These are phyloP conservation scores for Ophidiomyces ophidiicola DNA, from an alignment of 2,329 filamentous ascomycete genomes.

Conservation along the genomic window DNA sequence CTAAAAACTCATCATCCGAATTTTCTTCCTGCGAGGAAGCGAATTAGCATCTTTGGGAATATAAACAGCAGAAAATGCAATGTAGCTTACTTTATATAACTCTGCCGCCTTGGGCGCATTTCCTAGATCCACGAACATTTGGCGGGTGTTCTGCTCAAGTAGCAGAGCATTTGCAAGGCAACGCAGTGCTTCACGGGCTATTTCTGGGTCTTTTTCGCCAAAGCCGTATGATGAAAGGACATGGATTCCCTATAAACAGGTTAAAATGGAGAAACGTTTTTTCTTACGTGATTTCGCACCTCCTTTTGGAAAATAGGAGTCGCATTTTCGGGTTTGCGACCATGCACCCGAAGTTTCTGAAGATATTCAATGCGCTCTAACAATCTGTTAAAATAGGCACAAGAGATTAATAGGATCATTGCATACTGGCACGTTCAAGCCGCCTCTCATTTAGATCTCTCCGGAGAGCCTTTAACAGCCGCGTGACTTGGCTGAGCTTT, in stretches of 20 bases:
- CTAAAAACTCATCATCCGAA: conserved; percentile 75
- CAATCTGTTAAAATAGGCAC: conserved; percentile 3
- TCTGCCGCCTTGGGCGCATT: conserved; percentile 56
- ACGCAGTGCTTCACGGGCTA: conserved; percentile 63
- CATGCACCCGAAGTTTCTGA: conserved; percentile 61
- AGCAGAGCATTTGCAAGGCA: conserved; percentile 78
- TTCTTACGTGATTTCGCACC: conserved; percentile 35
- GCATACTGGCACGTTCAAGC: conserved; percentile 50
- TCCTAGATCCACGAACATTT: conserved; percentile 60
- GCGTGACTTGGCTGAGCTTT: conserved; percentile 57
- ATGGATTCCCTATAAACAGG: conserved; percentile 52
- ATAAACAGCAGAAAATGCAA: neutral
- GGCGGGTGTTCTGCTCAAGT: conserved; percentile 53
- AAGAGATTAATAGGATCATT: neutral
- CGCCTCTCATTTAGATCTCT: conserved; percentile 49
- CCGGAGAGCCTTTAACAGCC: conserved; percentile 50
- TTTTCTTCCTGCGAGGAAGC: conserved; percentile 45
- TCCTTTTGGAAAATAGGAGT: conserved; percentile 74
- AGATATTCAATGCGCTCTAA: conserved; percentile 35
- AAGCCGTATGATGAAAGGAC: conserved; percentile 64
- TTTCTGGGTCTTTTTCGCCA: conserved; percentile 48
- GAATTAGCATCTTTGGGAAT: neutral
- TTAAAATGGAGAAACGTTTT: conserved; percentile 1
- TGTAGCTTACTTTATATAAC: conserved; percentile 45
- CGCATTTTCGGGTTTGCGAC: conserved; percentile 58